phyloP scores from a whole-genome alignment of 495 filamentous ascomycete species.

The Podospora conica region DNA sequence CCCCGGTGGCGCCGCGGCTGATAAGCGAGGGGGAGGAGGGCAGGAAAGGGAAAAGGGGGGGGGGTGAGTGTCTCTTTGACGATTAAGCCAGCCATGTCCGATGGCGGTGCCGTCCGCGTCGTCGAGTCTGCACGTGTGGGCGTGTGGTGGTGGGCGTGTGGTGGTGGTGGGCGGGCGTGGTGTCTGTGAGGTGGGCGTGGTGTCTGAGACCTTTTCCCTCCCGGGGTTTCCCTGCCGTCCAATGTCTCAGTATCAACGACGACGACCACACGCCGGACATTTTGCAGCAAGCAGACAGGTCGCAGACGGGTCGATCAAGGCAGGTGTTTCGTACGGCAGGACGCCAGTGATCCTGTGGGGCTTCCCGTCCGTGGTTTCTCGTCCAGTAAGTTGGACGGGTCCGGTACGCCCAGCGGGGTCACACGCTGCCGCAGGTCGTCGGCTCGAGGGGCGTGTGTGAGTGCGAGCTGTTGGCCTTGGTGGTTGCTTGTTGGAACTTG shows the following conservation, averaged over 20 bases:
- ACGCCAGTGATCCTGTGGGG: neutral
- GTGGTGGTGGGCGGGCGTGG: no score
- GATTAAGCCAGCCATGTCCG: neutral
- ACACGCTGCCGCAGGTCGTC: neutral
- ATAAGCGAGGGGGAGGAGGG: neutral
- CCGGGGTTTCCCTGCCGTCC: neutral
- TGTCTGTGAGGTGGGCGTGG: neutral
- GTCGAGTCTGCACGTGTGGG: neutral
- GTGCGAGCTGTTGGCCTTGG: neutral
- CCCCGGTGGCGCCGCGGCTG: neutral
- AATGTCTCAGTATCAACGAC: neutral
- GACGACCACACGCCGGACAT: neutral
- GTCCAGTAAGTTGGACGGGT: neutral
- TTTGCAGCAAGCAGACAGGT: neutral
- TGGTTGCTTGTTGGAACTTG: neutral
- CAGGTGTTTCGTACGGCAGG: neutral
- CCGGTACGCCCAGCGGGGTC: neutral
- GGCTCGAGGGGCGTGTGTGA: neutral
- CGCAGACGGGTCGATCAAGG: neutral
- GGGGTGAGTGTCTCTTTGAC: neutral
- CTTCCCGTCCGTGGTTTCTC: neutral
- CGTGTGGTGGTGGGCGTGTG: no score
- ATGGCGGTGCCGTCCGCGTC: neutral
- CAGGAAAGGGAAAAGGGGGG: neutral
- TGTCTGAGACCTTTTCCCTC: neutral